Conservation (phyloP, 306 rosid species). For the Rosa chinensis region DNA sequence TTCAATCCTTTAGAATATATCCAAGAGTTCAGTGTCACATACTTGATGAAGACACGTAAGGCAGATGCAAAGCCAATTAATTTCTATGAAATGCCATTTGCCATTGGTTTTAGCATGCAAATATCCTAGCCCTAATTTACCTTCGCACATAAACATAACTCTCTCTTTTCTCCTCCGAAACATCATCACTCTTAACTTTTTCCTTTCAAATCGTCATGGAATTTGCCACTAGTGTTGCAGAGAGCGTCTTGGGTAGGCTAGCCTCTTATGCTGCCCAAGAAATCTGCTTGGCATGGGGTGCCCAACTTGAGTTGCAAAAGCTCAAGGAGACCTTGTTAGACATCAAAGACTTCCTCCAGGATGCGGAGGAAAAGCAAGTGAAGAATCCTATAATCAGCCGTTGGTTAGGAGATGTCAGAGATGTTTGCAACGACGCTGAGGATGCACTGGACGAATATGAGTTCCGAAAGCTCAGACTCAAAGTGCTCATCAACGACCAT, state of each 20-base stretch:
- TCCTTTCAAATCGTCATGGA: background rate
- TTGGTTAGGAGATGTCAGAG: slow-evolving; percentile 3
- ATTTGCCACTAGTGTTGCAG: background rate
- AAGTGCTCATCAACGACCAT: background rate
- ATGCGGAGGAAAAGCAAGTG: slow-evolving; percentile 7
- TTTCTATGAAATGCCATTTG: too few species aligned
- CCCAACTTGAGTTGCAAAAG: background rate
- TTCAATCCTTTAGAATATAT: too few species aligned
- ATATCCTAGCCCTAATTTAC: background rate
- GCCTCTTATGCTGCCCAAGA: background rate
- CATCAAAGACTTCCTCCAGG: background rate
- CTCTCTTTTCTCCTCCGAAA: background rate
- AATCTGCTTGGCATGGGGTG: background rate
- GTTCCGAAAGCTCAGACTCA: background rate
- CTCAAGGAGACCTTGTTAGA: background rate
- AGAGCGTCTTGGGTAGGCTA: background rate
- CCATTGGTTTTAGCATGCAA: too few species aligned
- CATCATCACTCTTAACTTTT: too few species aligned
- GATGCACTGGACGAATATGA: slow-evolving; percentile 11
- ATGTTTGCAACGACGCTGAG: background rate
- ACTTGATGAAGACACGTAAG: too few species aligned
- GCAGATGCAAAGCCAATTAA: too few species aligned
- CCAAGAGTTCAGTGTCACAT: too few species aligned
- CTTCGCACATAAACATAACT: too few species aligned
- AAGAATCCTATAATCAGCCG: background rate